Evolutionary conservation across 192 early-diverging fungal species (phyloP), one percentile per base, ranked within the genome.

Genomic region (Chytriomyces sp.): DNA sequence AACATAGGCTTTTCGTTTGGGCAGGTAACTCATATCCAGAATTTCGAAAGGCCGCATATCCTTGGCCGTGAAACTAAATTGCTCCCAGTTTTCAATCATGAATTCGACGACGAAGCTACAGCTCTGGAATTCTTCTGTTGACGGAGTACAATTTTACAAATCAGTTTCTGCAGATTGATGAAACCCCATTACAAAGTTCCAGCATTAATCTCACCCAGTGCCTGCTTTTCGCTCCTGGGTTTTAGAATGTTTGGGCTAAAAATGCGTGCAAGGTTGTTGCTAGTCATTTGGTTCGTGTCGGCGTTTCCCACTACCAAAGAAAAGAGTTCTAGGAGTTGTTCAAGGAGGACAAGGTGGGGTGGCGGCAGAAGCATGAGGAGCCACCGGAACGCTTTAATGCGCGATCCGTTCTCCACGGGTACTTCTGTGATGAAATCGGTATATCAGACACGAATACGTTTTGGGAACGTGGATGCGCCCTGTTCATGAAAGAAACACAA

Each of bases 291-390:
- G 59, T 84, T 86, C 28, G 40, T 44, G 0, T 60, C 59, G 5
- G 73, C 36, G 30, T 75, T 34, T 10, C 32, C 57, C 25, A 68
- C 69, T 7, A 84, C 72, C n/a, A 73, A 32, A 19, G 44, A 31
- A 37, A 83, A 64, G 25, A 86, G 72, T 3, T 79, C 80, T 28
- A 84, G 68, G 22, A 86, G n/a, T 38, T 76, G 75, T 65, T 80
- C 75, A 30, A 86, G 61, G 2, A 81, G 33, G 8, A 81, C 64
- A 25, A 84, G 69, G 58, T 84, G 80, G 22, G 78, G 56, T 4
- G 77, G 72, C 32, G 85, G 85, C 6, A 86, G 55, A 8, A 86
- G 77, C 69, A 86, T 64, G 22, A 79, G 38, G n/a, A 86, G 52
- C 73, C 80, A 67, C 31, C 81, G 78, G 36, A 82, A 66, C 25